Percentiles rank a stretch among this genome's conserved stretches.
Evolutionary conservation across 768 basidiomycete genomes (phyloP).

Genomic region (Boletus subcaerulescens): DNA sequence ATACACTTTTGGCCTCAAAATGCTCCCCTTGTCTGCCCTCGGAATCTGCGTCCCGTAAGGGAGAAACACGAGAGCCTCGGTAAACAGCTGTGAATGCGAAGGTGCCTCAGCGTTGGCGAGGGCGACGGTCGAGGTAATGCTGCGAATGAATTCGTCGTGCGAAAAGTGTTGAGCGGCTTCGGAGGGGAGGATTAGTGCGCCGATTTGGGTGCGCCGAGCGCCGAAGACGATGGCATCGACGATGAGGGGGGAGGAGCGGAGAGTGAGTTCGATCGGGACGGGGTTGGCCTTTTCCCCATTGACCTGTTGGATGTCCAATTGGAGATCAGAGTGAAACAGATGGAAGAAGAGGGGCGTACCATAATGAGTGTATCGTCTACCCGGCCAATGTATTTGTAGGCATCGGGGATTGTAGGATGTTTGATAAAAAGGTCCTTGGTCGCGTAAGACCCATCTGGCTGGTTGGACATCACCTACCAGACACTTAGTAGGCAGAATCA

Average conservation of each 20-base stretch:
- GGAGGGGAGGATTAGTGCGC: constrained; percentile 49
- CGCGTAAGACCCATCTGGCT: constrained; percentile 52
- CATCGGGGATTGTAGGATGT: constrained; percentile 40
- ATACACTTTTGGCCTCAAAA: constrained; percentile 49
- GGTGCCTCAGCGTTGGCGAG: constrained; percentile 52
- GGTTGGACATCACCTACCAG: constrained; percentile 34
- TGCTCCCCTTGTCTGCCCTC: constrained; percentile 49
- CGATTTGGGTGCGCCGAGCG: constrained; percentile 44
- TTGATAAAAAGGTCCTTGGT: constrained; percentile 53
- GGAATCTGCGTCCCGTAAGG: constrained; percentile 48
- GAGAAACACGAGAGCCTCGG: constrained; percentile 50
- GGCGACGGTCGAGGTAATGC: constrained; percentile 41
- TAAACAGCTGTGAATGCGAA: constrained; percentile 48
- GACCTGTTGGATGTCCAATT: constrained; percentile 22
- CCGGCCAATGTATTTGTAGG: constrained; percentile 51
- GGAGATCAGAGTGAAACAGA: too few species aligned
- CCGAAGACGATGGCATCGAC: constrained; percentile 56
- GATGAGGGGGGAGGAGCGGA: constrained; percentile 46
- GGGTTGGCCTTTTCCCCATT: constrained; percentile 57
- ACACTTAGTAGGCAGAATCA: not conserved
- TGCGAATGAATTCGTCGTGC: constrained; percentile 31
- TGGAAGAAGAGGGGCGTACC: constrained; percentile 7
- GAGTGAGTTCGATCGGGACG: constrained; percentile 50
- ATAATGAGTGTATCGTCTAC: constrained; percentile 53
- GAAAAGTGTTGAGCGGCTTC: constrained; percentile 33